Percentiles rank a stretch among this genome's conserved stretches.
phyloP scores from a whole-genome alignment of 129 eudicot genomes.

The Tagetes patula region DNA sequence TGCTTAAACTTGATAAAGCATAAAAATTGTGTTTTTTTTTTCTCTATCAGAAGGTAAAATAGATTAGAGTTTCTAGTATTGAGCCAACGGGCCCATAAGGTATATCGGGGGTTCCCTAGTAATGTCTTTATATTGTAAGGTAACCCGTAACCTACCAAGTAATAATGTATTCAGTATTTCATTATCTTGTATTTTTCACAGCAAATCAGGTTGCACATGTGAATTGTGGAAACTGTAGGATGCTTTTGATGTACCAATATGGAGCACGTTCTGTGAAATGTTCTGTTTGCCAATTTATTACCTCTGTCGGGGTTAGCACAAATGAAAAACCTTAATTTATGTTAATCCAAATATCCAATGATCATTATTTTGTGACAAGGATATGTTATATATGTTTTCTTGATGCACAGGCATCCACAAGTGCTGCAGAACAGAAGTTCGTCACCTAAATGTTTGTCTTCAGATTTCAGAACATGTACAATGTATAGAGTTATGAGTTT shows the following conservation, averaged over 20 bases:
- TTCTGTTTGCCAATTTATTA: constrained; percentile 76
- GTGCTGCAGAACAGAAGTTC: constrained; percentile 64
- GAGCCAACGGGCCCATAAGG: too few species aligned
- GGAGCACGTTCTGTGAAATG: constrained; percentile 80
- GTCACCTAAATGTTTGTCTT: constrained; percentile 33
- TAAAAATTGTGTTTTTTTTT: background rate
- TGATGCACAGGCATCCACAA: constrained; percentile 64
- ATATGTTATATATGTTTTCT: background rate
- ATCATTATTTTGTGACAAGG: background rate
- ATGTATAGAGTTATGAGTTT: constrained; percentile 50
- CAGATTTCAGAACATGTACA: constrained; percentile 4
- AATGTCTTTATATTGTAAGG: too few species aligned
- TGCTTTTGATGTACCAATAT: constrained; percentile 76
- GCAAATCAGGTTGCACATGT: constrained; percentile 91
- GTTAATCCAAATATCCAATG: background rate
- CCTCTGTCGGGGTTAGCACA: constrained; percentile 64
- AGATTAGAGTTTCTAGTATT: too few species aligned
- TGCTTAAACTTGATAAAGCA: constrained; percentile 8
- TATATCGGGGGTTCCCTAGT: too few species aligned
- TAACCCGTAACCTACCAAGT: too few species aligned
- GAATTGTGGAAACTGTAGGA: constrained; percentile 74
- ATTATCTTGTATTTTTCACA: constrained; percentile 16
- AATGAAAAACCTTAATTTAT: background rate
- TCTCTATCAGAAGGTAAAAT: too few species aligned
- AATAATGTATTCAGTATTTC: too few species aligned